Percentiles rank a stretch among this genome's conserved stretches.
Evolutionary conservation across 352 stramenopile genomes (phyloP).

Genomic region (Phytopythium cucurbitacearum): DNA sequence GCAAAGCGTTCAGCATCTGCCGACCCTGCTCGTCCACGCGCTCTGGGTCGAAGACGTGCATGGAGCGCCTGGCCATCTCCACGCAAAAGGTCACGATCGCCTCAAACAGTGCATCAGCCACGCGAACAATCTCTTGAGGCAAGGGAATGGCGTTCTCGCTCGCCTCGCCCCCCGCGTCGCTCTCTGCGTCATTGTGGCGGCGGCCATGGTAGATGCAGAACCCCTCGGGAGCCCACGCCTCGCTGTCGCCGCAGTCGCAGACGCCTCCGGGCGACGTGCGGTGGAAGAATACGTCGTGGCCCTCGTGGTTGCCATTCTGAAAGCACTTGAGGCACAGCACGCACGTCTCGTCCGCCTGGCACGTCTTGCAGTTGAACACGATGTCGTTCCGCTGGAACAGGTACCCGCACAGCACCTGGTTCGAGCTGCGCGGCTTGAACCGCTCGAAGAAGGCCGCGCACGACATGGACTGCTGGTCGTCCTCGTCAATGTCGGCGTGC

Average conservation of each 20-base stretch:
- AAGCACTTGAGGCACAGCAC: constrained; percentile 97
- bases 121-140: constrained; percentile 35
- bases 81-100: constrained; percentile 66
- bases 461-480: constrained; percentile 17
- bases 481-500: constrained; percentile 9
- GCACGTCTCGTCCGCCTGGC: constrained; percentile 96
- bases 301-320: constrained; percentile 91
- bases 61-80: constrained; percentile 70
- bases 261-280: constrained; percentile 79
- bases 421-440: constrained; percentile 50
- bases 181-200: constrained; percentile 14
- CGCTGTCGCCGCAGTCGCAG: constrained; percentile 98
- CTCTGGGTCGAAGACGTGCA: constrained; percentile 65
- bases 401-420: constrained; percentile 90
- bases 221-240: constrained; percentile 94
- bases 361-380: constrained; percentile 98
- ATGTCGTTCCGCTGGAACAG: constrained; percentile 97
- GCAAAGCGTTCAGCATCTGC: constrained; percentile 29
- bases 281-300: constrained; percentile 91
- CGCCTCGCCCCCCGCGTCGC: constrained; percentile 10
- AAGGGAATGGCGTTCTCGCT: constrained; percentile 20
- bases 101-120: constrained; percentile 65
- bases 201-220: constrained; percentile 92
- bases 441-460: constrained; percentile 55
- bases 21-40: constrained; percentile 42